Evolutionary conservation across 352 stramenopile species (phyloP).

Genomic region (Globisporangium iwayamae): DNA sequence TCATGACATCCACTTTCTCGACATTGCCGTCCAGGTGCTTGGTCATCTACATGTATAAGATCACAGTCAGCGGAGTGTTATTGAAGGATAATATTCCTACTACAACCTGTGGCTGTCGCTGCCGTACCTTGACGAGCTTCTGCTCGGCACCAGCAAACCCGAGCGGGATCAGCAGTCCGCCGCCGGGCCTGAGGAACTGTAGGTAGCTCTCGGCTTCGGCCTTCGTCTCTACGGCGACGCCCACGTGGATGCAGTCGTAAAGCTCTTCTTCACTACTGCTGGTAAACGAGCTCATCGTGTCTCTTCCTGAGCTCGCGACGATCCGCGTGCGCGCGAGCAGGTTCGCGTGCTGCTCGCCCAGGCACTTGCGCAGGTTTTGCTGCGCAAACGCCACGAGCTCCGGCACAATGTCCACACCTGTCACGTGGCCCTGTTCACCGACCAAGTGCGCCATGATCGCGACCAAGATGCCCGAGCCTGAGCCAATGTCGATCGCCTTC

Average conservation of each 20-base stretch:
- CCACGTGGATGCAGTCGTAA: conserved; percentile 81
- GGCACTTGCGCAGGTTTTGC: conserved; percentile 48
- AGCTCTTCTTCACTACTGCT: conserved; percentile 8
- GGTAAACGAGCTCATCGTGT: conserved; percentile 26
- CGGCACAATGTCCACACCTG: conserved; percentile 75
- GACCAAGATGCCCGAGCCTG: conserved; percentile 77
- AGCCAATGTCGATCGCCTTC: conserved; percentile 67
- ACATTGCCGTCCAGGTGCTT: conserved; percentile 55
- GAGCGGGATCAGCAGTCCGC: conserved; percentile 65
- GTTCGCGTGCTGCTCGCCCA: conserved; percentile 25
- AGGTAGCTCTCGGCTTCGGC: conserved; percentile 65
- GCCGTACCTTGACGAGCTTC: conserved; percentile 73
- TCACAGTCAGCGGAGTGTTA: not conserved
- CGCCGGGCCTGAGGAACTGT: conserved; percentile 62
- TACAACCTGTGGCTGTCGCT: not conserved
- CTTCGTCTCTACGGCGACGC: conserved; percentile 77
- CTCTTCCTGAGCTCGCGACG: conserved; percentile 38
- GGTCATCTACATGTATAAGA: conserved; percentile 41
- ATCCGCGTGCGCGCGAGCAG: conserved; percentile 40
- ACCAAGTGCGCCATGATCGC: conserved; percentile 77
- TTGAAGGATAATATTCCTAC: no score
- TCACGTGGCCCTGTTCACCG: conserved; percentile 45
- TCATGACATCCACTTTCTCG: conserved; percentile 76
- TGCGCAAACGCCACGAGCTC: conserved; percentile 67
- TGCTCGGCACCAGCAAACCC: conserved; percentile 58